These are phyloP conservation scores for Penicillium olsonii DNA, from an alignment of 2,329 filamentous ascomycete species.

Conservation along the genomic window DNA sequence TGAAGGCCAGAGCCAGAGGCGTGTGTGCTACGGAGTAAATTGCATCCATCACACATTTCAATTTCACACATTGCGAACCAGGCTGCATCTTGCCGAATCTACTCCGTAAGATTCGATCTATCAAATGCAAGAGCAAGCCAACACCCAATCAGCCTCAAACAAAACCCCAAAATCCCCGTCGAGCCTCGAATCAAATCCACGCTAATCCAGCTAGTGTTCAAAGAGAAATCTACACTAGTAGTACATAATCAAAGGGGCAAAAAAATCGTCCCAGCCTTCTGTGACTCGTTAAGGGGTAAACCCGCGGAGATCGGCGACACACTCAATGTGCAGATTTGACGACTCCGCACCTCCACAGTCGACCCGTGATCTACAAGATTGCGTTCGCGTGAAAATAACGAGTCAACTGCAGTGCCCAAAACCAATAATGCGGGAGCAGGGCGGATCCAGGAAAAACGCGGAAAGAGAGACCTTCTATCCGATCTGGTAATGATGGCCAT, in stretches of 20 bases:
- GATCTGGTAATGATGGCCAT: slow-evolving; percentile 8
- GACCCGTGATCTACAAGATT: slow-evolving; percentile 6
- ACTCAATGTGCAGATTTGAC: background rate
- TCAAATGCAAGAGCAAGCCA: background rate
- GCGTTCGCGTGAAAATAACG: background rate
- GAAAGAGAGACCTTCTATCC: slow-evolving; percentile 3
- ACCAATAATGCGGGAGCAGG: slow-evolving; percentile 6
- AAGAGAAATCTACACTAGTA: background rate
- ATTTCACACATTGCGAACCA: background rate
- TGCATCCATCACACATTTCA: background rate
- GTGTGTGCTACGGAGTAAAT: background rate
- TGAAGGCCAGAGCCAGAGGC: background rate
- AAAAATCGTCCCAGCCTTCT: no score
- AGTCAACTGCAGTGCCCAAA: slow-evolving; percentile 5
- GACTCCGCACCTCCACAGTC: slow-evolving; percentile 2
- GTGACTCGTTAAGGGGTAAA: background rate
- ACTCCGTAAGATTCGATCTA: background rate
- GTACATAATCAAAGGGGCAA: background rate
- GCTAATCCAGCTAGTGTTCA: background rate
- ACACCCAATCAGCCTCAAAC: background rate
- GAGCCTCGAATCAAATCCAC: background rate
- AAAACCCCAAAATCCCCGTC: background rate
- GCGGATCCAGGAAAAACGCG: background rate
- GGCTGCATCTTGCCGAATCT: background rate
- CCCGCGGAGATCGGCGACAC: background rate